phyloP scores from a whole-genome alignment of 2,329 filamentous ascomycete genomes.

The Domatiomyces catenatus region DNA sequence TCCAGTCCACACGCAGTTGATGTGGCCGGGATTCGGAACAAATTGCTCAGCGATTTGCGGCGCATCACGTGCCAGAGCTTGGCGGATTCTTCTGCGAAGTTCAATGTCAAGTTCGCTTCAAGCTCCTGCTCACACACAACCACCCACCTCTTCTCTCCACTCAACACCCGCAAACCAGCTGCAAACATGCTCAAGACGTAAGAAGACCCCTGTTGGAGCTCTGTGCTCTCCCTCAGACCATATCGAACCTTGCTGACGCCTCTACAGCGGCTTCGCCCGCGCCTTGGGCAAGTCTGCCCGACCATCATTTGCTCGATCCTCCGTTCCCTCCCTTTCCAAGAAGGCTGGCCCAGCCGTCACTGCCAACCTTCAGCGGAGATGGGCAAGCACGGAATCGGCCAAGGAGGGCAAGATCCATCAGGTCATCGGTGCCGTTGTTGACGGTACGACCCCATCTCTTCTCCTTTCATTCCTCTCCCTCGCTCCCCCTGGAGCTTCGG shows the following conservation, averaged over 20 bases:
- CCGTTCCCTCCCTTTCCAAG: slow-evolving; percentile 39
- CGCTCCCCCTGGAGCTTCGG: slow-evolving; percentile 27
- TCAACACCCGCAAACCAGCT: slow-evolving; percentile 16
- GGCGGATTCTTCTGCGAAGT: too few species aligned
- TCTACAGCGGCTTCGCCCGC: slow-evolving; percentile 49
- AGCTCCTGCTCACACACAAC: not conserved
- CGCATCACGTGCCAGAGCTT: too few species aligned
- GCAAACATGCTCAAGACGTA: slow-evolving; percentile 49
- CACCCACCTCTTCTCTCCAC: not conserved
- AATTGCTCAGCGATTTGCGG: too few species aligned
- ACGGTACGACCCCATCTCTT: slow-evolving; percentile 49
- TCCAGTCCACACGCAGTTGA: too few species aligned
- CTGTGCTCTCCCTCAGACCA: slow-evolving; percentile 3
- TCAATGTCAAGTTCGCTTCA: too few species aligned
- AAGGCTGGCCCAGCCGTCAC: slow-evolving; percentile 43
- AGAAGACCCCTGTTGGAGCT: slow-evolving; percentile 21
- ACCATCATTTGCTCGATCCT: slow-evolving; percentile 36
- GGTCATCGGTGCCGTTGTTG: slow-evolving; percentile 98
- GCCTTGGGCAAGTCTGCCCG: slow-evolving; percentile 41
- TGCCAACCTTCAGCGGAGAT: slow-evolving; percentile 44
- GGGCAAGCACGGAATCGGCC: slow-evolving; percentile 43
- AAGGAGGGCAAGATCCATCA: slow-evolving; percentile 52
- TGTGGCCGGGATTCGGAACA: too few species aligned
- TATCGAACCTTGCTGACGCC: slow-evolving; percentile 24
- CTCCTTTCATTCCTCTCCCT: slow-evolving; percentile 7